Base-by-base conservation (phyloP, 805 yeast species). In the Cyberlindnera americana region DNA sequence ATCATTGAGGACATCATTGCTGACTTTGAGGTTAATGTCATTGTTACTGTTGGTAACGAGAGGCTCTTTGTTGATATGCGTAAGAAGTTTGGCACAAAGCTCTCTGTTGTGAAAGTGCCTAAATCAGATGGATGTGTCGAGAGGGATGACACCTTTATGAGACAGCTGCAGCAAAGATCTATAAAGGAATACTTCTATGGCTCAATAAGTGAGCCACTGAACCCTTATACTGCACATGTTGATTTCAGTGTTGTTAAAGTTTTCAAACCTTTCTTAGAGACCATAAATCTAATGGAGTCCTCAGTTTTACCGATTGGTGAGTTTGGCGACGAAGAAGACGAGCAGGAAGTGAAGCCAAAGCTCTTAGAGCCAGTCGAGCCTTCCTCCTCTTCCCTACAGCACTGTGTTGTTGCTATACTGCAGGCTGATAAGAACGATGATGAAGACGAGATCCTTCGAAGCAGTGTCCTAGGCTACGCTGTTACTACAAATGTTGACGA, bases 181-280 rank as follows among this genome's bases (percentile, higher is more conserved):
- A 88, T 91, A 38, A 78, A 79, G 56, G 95, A 90, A 55, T 93
- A 93, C 60, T 93, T 93, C 54, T 88, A 93, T 56, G 99, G 99
- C 3, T 74, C 75, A 6, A 62, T 71, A 15, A 71, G 71, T 32
- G 72, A 77, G 5, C 76, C 80, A 5, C 69, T 93, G 38, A 82
- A 95, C 15, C 98, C 99, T 3, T 90, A 81, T 60, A 84, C 95
- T 5, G 76, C 88, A 2, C 87, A 89, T 17, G 78, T 81, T 3
- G 87, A 79, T 53, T 67, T 73, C 41, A 69, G 72, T 13, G 83
- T 78, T 40, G 64, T 86, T 9, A 64, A 71, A 2, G 77, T 87
- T 2, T 81, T 77, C 65, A 74, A 78, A 29, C 86, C 91, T 26
- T 43, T 32, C 14, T 32, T 48, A 14, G 46, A 43, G 19, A 47